Conservation (phyloP, 345 rosid species). For the Linum tenue region DNA sequence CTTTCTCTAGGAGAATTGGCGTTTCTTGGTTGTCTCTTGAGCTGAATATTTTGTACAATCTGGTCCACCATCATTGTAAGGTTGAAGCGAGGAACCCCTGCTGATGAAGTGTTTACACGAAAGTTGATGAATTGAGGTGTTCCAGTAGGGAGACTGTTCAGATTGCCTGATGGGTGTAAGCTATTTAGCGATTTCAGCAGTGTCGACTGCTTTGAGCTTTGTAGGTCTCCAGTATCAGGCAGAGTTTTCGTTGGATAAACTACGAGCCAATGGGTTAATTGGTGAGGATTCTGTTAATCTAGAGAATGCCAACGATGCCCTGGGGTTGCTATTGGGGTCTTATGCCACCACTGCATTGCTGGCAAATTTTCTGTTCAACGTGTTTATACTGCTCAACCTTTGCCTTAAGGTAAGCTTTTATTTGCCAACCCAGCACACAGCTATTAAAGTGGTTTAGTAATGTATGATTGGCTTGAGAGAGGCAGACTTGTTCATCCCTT, state of each 20-base stretch:
- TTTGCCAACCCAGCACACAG: background rate
- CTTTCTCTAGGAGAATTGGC: background rate
- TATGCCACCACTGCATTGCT: slow-evolving; percentile 55
- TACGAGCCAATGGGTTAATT: slow-evolving; percentile 45
- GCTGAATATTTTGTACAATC: background rate
- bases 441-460: background rate
- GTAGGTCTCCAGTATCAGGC: slow-evolving; percentile 70
- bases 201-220: slow-evolving; percentile 63
- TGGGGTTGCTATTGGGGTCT: slow-evolving; percentile 57
- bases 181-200: slow-evolving; percentile 52
- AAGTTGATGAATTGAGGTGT: slow-evolving; percentile 25
- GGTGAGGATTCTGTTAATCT: slow-evolving; percentile 32
- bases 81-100: slow-evolving; percentile 24
- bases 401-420: slow-evolving; percentile 61
- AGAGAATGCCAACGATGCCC: slow-evolving; percentile 41
- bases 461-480: background rate
- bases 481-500: background rate
- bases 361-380: slow-evolving; percentile 65
- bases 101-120: slow-evolving; percentile 27
- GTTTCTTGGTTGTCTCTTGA: background rate
- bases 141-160: slow-evolving; percentile 26
- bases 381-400: slow-evolving; percentile 62
- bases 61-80: slow-evolving; percentile 11
- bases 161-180: slow-evolving; percentile 52
- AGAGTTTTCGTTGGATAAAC: slow-evolving; percentile 46